These are phyloP conservation scores for Neonectria punicea DNA, from an alignment of 2,329 filamentous ascomycete species.

Conservation along the genomic window DNA sequence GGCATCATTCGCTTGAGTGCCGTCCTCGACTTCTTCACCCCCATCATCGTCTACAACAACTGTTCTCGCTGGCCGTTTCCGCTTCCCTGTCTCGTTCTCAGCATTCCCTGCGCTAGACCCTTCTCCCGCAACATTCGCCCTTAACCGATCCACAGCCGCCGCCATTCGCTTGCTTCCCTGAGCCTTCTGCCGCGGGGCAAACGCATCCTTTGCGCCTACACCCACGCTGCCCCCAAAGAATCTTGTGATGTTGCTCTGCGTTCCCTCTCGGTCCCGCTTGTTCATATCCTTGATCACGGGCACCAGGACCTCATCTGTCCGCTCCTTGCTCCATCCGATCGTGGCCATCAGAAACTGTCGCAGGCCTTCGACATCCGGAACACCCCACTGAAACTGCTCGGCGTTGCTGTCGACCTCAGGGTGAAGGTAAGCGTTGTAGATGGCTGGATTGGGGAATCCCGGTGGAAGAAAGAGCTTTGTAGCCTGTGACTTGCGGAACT, in stretches of 20 bases:
- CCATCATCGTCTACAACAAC: conserved; percentile 23
- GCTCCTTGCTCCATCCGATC: conserved; percentile 90
- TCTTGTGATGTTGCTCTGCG: conserved; percentile 94
- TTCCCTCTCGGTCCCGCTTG: conserved; percentile 84
- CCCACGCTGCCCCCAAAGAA: conserved; percentile 85
- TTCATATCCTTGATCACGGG: conserved; percentile 98
- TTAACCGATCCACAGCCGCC: conserved; percentile 76
- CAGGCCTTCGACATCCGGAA: conserved; percentile 89
- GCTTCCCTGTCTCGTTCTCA: conserved; percentile 35
- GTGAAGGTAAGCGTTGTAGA: conserved; percentile 84
- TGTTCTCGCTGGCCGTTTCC: conserved; percentile 36
- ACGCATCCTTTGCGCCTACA: conserved; percentile 72
- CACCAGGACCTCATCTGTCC: conserved; percentile 94
- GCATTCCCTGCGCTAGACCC: conserved; percentile 1
- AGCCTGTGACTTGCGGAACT: conserved; percentile 82
- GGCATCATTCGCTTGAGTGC: conserved; percentile 22
- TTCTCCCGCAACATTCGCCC: conserved; percentile 48
- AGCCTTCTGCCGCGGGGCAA: conserved; percentile 74
- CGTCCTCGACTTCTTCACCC: conserved; percentile 33
- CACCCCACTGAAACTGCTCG: conserved; percentile 91
- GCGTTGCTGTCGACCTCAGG: conserved; percentile 86
- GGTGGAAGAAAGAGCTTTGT: conserved; percentile 88
- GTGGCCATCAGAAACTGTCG: conserved; percentile 88
- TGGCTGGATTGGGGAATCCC: conserved; percentile 80
- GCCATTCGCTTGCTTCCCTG: conserved; percentile 79